Evolutionary conservation across 306 rosid genomes (phyloP), one percentile per base, ranked within the genome.

Genomic region (Pyrus bretschneideri): DNA sequence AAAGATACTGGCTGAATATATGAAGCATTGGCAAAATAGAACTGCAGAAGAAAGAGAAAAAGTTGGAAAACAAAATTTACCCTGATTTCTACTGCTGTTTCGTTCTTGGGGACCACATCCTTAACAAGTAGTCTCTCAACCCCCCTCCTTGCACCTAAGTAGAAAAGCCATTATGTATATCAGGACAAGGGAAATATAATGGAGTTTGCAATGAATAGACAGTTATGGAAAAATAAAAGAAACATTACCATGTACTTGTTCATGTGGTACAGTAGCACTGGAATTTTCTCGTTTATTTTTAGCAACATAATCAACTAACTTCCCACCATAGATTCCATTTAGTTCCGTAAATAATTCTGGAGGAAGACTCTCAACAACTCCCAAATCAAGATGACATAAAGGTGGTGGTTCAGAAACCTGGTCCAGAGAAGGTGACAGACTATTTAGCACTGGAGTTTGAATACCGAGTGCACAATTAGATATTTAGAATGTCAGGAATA

Each of bases 321-420:
- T 86, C 75, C 98, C 97, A 35, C 89, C 87, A 71, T 95, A 92
- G 68, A 83, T 69, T 83, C 84, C 90, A 74, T 95, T 95, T 73
- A 92, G 84, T 76, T 95, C 98, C 19, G 85, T 81, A 79, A 95
- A 83, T 52, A 95, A 81, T 71, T 92, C 97, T 31, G 90, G 82
- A 67, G 98, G 98, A 84, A 95, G 92, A 80, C 83, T 86, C 81
- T 80, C 81, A 76, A 92, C 75, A 83, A 95, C 96, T 78, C 86
- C 97, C 71, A 72, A 72, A 85, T 95, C 98, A 83, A 95, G 98
- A 79, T 83, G 83, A 75, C 82, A 83, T 73, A 95, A 73, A 74
- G 96, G 96, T 60, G 96, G 97, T 17, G 89, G 87, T 72, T 80
- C 82, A 49, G 89, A 72, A 79, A 73, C 89, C 61, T 33, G 76